phyloP scores from a whole-genome alignment of 1,284 basidiomycete species.

The Leccinum pallidistipes region DNA sequence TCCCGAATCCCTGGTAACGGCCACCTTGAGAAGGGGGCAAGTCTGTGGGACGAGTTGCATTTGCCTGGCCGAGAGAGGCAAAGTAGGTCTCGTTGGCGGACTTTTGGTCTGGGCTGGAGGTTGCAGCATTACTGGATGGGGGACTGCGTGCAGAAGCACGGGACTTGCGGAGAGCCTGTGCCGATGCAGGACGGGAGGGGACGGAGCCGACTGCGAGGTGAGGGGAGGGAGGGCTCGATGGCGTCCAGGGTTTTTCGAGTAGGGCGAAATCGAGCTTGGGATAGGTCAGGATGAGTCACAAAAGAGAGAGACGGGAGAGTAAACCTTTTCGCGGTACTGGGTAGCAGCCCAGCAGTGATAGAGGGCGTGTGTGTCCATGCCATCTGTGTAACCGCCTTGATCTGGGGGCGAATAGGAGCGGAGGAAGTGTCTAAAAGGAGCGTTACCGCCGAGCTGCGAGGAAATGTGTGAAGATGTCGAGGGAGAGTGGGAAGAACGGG shows the following conservation, averaged over 20 bases:
- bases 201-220: conserved; percentile 35
- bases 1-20: conserved; percentile 83
- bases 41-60: conserved; percentile 67
- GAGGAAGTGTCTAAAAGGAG: conserved; percentile 77
- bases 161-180: conserved; percentile 76
- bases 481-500: conserved; percentile 10
- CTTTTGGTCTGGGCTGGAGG: conserved; percentile 55
- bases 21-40: conserved; percentile 86
- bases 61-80: conserved; percentile 66
- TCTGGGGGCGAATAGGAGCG: conserved; percentile 69
- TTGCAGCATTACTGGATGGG: conserved; percentile 28
- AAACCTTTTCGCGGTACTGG: conserved; percentile 89
- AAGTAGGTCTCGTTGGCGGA: conserved; percentile 78
- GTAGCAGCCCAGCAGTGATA: conserved; percentile 92
- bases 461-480: conserved; percentile 13
- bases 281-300: conserved; percentile 7
- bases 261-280: conserved; percentile 67
- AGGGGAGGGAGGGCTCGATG: conserved; percentile 59
- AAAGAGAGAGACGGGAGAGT: conserved; percentile 6
- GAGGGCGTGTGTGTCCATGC: conserved; percentile 71
- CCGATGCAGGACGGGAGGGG: conserved; percentile 58
- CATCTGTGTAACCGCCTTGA: conserved; percentile 73
- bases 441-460: conserved; percentile 80
- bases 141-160: conserved; percentile 60
- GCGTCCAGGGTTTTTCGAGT: conserved; percentile 70